Base-by-base conservation (phyloP, 2,329 filamentous ascomycete genomes). In the Aspergillus luchuensis region DNA sequence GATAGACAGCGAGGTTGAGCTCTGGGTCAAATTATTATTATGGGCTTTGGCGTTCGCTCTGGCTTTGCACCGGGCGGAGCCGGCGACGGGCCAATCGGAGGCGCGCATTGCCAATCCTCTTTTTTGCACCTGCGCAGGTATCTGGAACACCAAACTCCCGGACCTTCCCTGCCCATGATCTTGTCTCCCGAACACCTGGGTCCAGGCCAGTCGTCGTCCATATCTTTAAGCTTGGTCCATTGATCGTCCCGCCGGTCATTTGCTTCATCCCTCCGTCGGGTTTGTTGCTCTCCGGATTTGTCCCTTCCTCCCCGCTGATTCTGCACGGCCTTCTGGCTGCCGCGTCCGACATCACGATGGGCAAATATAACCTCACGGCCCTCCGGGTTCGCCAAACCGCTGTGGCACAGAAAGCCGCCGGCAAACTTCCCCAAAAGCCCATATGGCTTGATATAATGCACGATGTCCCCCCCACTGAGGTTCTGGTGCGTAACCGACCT, bases 381-480 rank as follows among this genome's bases (percentile, higher is more conserved):
- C 75, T 80, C 49, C 76, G 77, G 56, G 79, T 81, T 59, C 75
- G 79, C 66, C 74, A 76, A 66, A 78, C 71, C 23, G 79, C 77
- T 38, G 65, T 81, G 45, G 71, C 69, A 30, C 75, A 78, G 63
- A 69, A 73, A 57, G 70, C 73, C 50, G 69, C 68, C 49, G 73
- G 72, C 49, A 78, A 78, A 65, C 75, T 69, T 39, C 63, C 61
- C 15, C 67, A 67, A 43, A 63, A 73, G n/a, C 79, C 78, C 21
- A 67, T 70, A 69, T 89, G 87, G 87, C 84, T 85, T 67, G 73
- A 82, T 52, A 79, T 85, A 10, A 71, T 89, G 45, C 78, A 78
- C 63, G 79, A 82, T 55, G 82, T 87, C 19, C 87, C 87, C 21
- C 87, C 87, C 4, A 77, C 85, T 50, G 82, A 87, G 68, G 80